phyloP scores from a whole-genome alignment of 352 stramenopile genomes.

The Pythium rishiriense region DNA sequence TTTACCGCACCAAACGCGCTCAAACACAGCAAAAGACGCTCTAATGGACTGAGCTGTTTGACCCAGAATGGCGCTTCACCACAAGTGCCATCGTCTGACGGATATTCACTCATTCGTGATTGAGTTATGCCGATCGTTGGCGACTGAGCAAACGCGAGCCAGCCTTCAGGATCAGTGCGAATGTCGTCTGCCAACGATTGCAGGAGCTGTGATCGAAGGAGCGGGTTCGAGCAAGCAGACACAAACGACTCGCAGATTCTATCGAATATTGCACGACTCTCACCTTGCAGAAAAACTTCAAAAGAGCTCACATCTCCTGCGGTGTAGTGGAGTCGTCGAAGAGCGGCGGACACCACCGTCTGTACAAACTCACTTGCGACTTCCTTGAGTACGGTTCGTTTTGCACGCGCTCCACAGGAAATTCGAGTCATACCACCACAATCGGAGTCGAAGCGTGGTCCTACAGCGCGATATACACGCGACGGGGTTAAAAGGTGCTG shows the following conservation, averaged over 20 bases:
- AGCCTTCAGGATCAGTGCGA: not conserved
- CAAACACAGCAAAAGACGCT: slow-evolving; percentile 12
- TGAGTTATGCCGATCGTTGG: not conserved
- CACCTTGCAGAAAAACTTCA: not conserved
- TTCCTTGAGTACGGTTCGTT: not conserved
- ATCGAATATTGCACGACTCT: not conserved
- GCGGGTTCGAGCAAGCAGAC: not conserved
- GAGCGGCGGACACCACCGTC: not conserved
- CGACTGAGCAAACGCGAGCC: not conserved
- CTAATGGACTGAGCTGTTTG: not conserved
- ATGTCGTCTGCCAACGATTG: not conserved
- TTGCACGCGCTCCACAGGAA: too few species aligned
- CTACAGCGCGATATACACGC: not conserved
- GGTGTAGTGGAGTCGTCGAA: not conserved
- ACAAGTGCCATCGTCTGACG: not conserved
- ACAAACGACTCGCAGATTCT: not conserved
- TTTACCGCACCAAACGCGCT: not conserved
- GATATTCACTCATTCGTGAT: not conserved
- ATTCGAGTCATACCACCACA: too few species aligned
- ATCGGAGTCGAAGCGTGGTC: not conserved
- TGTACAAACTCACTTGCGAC: slow-evolving; percentile 1
- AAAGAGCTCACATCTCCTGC: not conserved
- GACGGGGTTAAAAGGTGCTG: not conserved
- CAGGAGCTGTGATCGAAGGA: not conserved
- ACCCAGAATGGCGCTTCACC: slow-evolving; percentile 11